Evolutionary conservation across 2,329 filamentous ascomycete species (phyloP), one percentile per base, ranked within the genome.

Genomic region (Fusarium falciforme): DNA sequence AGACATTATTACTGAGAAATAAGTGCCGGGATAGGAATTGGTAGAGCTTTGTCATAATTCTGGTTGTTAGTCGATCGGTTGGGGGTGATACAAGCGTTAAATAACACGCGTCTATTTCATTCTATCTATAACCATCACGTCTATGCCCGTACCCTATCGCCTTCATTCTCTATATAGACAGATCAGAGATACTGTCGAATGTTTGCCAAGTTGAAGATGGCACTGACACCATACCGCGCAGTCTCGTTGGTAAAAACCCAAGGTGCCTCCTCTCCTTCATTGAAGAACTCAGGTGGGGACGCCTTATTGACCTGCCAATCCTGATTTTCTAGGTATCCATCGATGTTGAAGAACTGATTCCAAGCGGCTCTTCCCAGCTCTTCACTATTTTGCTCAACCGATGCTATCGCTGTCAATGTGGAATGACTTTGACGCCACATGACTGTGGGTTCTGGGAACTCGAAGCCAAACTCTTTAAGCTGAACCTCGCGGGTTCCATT

Each of bases 381-480:
- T 2, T 69, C 66, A 11, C 61, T 65, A 6, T 67, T 61, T 25
- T 69, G 44, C n/a, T 74, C 72, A 10, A 73, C 67, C 2, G 72
- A 66, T 22, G 65, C 65, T 38, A 73, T 60, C 7, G 70, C 72
- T 6, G 72, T 74, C 22, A 73, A 59, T 0, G 72, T 71, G 1
- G 72, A 74, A 54, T 74, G 72, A 35, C 72, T 74, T 44, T 74
- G 72, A 1, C 40, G 47, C 72, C 72, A 74, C 64, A 69, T 66
- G 1, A 63, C 67, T 11, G 60, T 58, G 1, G 33, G 47, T 6
- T 36, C 11, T 2, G 72, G 72, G 14, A 74, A 74, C 62, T 73
- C 63, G 25, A 74, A 74, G 17, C 65, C 70, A 33, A 71, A 74
- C 35, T 74, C 72, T 25, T 61, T 47, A 11, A 42, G 60, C 31